phyloP scores from a whole-genome alignment of 192 early-diverging fungal species.

The Geranomyces variabilis region DNA sequence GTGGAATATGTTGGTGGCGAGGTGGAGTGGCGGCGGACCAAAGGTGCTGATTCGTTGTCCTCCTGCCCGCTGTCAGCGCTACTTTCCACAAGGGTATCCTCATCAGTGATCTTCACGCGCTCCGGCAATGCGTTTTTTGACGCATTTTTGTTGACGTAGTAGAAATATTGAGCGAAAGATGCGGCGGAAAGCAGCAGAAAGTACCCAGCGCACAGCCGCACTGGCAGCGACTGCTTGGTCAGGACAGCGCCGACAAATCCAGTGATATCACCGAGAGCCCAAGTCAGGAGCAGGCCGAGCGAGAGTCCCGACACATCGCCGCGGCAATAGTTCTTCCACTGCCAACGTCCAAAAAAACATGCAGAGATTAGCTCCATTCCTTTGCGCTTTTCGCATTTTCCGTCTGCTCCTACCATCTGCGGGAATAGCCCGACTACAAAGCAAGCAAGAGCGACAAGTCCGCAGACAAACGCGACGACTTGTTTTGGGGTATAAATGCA shows the following conservation, averaged over 20 bases:
- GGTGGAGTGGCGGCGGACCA: neutral
- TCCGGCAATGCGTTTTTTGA: neutral
- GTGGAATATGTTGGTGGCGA: neutral
- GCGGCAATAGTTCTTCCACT: conserved; percentile 49
- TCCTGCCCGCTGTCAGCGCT: neutral
- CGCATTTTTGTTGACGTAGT: conserved; percentile 33
- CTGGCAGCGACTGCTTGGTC: conserved; percentile 51
- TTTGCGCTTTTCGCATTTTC: neutral
- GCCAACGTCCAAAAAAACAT: neutral
- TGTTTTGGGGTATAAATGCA: conserved; percentile 50
- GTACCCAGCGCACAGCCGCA: conserved; percentile 41
- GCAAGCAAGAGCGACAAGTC: conserved; percentile 35
- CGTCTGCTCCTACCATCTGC: conserved; percentile 36
- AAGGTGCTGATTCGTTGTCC: neutral
- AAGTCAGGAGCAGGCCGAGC: conserved; percentile 46
- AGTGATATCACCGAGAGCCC: conserved; percentile 40
- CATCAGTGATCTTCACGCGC: neutral
- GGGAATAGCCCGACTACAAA: conserved; percentile 49
- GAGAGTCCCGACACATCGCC: conserved; percentile 46
- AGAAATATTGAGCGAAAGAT: conserved; percentile 46
- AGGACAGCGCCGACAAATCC: conserved; percentile 49
- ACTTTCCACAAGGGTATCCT: neutral
- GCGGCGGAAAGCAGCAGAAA: conserved; percentile 47
- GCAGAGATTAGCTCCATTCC: neutral
- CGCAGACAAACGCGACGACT: conserved; percentile 36